Percentiles rank a stretch among this genome's conserved stretches.
Conservation (phyloP, 2,329 filamentous ascomycete species). For the Aspergillus quadricinctus region DNA sequence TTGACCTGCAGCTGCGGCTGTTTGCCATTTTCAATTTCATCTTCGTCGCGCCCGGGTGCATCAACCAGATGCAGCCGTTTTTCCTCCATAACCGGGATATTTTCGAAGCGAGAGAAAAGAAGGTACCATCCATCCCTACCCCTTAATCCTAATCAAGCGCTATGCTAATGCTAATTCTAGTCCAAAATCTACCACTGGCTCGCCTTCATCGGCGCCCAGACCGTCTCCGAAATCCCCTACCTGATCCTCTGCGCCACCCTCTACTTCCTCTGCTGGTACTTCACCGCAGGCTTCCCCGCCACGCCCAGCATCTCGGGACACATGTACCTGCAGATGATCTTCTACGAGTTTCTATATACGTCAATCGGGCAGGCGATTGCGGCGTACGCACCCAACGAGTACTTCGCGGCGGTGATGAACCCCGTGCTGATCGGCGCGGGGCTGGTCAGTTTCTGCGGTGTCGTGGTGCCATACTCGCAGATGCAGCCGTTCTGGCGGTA, state of each 20-base stretch:
- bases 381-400: slow-evolving; percentile 58
- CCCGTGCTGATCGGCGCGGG: slow-evolving; percentile 50
- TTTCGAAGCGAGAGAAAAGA: slow-evolving; percentile 57
- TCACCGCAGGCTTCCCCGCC: slow-evolving; percentile 47
- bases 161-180: slow-evolving; percentile 11
- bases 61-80: slow-evolving; percentile 57
- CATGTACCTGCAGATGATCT: slow-evolving; percentile 39
- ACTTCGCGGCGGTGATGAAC: slow-evolving; percentile 57
- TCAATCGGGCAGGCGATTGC: slow-evolving; percentile 48
- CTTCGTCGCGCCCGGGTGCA: slow-evolving; percentile 56
- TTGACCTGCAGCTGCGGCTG: slow-evolving; percentile 51
- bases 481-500: slow-evolving; percentile 41
- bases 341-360: slow-evolving; percentile 43
- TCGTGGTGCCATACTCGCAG: slow-evolving; percentile 34
- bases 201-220: slow-evolving; percentile 53
- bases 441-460: slow-evolving; percentile 38
- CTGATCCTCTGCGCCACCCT: slow-evolving; percentile 43
- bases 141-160: too few species aligned
- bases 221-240: slow-evolving; percentile 46
- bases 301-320: slow-evolving; percentile 31
- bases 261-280: slow-evolving; percentile 56
- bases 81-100: slow-evolving; percentile 56
- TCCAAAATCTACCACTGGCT: slow-evolving; percentile 59
- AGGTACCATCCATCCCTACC: slow-evolving; percentile 24
- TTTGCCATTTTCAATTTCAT: slow-evolving; percentile 63